Base-by-base conservation (phyloP, 495 filamentous ascomycete species). In the Podospora pseudocomata region DNA sequence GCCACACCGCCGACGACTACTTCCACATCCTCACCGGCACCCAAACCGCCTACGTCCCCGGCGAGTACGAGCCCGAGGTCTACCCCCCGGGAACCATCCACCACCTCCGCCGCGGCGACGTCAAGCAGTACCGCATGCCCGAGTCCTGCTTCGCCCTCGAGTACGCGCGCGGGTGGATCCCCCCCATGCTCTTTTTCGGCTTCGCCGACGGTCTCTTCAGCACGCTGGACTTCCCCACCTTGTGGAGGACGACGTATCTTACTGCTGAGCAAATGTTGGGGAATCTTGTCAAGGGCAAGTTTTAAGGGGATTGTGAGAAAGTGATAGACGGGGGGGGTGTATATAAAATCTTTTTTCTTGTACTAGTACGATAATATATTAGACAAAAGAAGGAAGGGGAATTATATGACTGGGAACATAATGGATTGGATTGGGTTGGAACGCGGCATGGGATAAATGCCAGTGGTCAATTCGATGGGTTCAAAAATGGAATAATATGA, bases 1-100 rank as follows among this genome's bases (percentile, higher is more conserved):
- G 92, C 44, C 92, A 95, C 82, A 92, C 92, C 32, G 91, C 92
- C 4, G 91, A 96, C 79, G 92, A 96, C 82, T 96, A 93, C 86
- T 96, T 96, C 86, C 87, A 93, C 83, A 95, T 96, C 84, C 85
- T 96, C 32, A 77, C 80, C 26, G 92, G 92, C 68, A 87, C 86
- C 64, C 88, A 96, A 78, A 79, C 85, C 56, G 90, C 92, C 65
- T 90, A 90, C 83, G 82, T 85, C 4, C 88, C 91, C 13, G 91
- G 91, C 65, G 73, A 82, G 70, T 92, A 86, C 81, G 84, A 86
- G 76, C 84, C 89, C 64, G 90, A 92, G 79, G 79, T 91, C 60
- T 96, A 93, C 82, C 88, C 89, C 5, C 81, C 86, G 65, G 92
- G 92, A 39, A 85, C 81, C 73, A 85, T 94, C 67, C 92, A 96